Percentiles rank a stretch among this genome's conserved stretches.
These are phyloP conservation scores for Asterella californica DNA, from an alignment of 225 moss, liverwort and hornwort species.

Conservation along the genomic window DNA sequence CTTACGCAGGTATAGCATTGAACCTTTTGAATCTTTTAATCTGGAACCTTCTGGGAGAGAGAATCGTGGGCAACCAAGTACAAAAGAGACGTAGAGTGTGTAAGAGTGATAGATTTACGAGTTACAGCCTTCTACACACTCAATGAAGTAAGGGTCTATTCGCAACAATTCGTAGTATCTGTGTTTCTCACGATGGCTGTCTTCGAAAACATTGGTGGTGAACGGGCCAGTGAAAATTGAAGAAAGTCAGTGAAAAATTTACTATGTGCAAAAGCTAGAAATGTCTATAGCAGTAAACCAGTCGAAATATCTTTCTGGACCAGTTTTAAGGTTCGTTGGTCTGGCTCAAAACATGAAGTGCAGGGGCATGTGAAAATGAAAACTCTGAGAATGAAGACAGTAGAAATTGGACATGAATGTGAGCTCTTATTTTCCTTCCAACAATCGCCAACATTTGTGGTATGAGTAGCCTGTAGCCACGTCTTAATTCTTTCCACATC, in stretches of 20 bases:
- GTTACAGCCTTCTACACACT: neutral
- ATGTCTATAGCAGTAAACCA: neutral
- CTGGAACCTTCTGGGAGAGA: neutral
- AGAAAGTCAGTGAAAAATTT: neutral
- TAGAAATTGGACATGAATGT: constrained; percentile 7
- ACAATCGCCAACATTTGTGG: neutral
- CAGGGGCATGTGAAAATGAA: constrained; percentile 12
- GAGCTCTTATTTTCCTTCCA: constrained; percentile 2
- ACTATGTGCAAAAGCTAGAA: neutral
- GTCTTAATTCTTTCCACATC: neutral
- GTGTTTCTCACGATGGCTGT: constrained; percentile 10
- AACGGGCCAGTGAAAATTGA: neutral
- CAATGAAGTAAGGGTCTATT: neutral
- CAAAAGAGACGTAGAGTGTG: neutral
- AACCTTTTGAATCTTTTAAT: too few relatives aligned
- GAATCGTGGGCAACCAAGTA: too few relatives aligned
- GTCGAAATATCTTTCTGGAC: neutral
- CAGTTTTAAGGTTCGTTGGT: neutral
- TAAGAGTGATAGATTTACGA: neutral
- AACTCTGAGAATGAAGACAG: constrained; percentile 5
- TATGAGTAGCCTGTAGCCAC: neutral
- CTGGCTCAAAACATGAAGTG: constrained; percentile 4
- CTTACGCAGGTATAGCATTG: too few relatives aligned
- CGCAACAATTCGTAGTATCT: neutral
- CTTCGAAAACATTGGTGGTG: constrained; percentile 4